Conservation (phyloP, 805 yeast species). For the Wickerhamiella occidentalis region DNA sequence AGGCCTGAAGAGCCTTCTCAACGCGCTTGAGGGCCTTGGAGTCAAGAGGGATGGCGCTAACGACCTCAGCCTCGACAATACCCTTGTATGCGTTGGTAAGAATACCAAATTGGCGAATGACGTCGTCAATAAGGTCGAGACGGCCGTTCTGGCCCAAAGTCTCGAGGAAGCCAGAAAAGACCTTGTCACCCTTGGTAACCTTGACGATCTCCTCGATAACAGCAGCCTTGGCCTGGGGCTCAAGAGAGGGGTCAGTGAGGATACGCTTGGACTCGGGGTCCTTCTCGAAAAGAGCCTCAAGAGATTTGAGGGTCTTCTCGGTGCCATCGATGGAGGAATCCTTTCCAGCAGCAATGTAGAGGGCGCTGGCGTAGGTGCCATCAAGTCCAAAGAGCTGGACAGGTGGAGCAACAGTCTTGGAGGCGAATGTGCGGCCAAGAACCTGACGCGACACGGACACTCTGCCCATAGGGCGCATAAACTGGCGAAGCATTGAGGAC, state of each 20-base stretch:
- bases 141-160: conserved; percentile 94
- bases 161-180: conserved; percentile 64
- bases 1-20: conserved; percentile 62
- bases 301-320: conserved; percentile 47
- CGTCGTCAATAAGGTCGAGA: conserved; percentile 51
- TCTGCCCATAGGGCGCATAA: conserved; percentile 10
- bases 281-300: conserved; percentile 42
- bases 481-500: conserved; percentile 9
- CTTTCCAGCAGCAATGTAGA: conserved; percentile 83
- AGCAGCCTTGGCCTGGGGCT: conserved; percentile 56
- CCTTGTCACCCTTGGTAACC: conserved; percentile 45
- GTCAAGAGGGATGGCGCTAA: conserved; percentile 76
- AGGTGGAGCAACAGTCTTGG: conserved; percentile 70
- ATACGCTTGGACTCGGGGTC: conserved; percentile 54
- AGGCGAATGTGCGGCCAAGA: conserved; percentile 34
- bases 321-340: conserved; percentile 64
- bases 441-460: conserved; percentile 9
- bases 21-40: conserved; percentile 64
- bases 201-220: conserved; percentile 50
- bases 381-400: conserved; percentile 90
- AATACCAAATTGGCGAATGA: conserved; percentile 58
- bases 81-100: conserved; percentile 86
- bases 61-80: conserved; percentile 82
- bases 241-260: conserved; percentile 73
- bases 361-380: conserved; percentile 93